Percentiles rank a stretch among this genome's conserved stretches.
Conservation (phyloP, 2,329 filamentous ascomycete genomes). For the Ilyonectria sp. region DNA sequence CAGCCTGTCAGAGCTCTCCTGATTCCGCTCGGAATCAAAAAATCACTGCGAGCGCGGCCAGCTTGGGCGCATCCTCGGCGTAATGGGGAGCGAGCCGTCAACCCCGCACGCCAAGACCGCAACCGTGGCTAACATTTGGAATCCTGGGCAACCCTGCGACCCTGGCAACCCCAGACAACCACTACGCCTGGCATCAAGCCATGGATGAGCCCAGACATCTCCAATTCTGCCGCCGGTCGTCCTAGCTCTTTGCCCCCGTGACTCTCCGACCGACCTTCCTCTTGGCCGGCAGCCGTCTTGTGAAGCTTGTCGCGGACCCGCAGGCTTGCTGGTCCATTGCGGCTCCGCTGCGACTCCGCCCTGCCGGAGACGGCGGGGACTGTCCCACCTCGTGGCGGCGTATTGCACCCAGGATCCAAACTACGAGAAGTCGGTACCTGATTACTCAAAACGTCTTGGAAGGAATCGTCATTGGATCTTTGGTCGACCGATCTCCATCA, state of each 20-base stretch:
- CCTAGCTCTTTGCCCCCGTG: slow-evolving; percentile 36
- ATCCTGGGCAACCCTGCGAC: slow-evolving; percentile 4
- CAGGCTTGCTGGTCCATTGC: slow-evolving; percentile 43
- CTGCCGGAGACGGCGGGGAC: slow-evolving; percentile 42
- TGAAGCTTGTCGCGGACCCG: slow-evolving; percentile 46
- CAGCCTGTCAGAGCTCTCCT: slow-evolving; percentile 2
- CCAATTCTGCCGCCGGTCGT: slow-evolving; percentile 34
- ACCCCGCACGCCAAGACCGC: slow-evolving; percentile 42
- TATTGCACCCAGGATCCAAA: slow-evolving; percentile 26
- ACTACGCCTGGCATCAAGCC: slow-evolving; percentile 16
- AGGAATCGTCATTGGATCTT: slow-evolving; percentile 8
- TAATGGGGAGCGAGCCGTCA: slow-evolving; percentile 46
- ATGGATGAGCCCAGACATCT: slow-evolving; percentile 22
- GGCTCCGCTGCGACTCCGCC: slow-evolving; percentile 50
- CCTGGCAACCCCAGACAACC: slow-evolving; percentile 16
- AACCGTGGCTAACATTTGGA: slow-evolving; percentile 4
- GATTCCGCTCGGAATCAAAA: slow-evolving; percentile 6
- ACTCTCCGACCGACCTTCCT: slow-evolving; percentile 40
- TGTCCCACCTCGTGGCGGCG: slow-evolving; percentile 21
- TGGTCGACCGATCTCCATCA: slow-evolving; percentile 17
- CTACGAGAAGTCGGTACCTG: slow-evolving; percentile 12
- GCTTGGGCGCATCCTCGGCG: slow-evolving; percentile 36
- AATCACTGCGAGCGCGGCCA: slow-evolving; percentile 1
- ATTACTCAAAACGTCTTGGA: slow-evolving; percentile 8
- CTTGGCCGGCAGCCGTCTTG: slow-evolving; percentile 38